These are phyloP conservation scores for Phytophthora boehmeriae DNA, from an alignment of 352 stramenopile genomes.

Conservation along the genomic window DNA sequence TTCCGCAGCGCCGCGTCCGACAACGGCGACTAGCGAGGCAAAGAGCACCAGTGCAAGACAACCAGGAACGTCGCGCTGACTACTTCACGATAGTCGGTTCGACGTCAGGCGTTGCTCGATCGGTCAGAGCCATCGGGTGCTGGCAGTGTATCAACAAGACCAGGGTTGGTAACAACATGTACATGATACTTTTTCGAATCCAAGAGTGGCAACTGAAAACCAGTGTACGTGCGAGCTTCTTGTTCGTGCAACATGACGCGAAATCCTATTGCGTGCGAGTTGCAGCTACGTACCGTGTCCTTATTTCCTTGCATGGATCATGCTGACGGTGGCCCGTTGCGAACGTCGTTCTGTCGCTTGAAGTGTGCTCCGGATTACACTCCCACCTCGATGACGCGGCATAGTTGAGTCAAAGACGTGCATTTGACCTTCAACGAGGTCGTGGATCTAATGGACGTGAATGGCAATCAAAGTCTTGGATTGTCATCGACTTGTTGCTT, in stretches of 20 bases:
- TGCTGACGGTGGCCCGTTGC: background rate
- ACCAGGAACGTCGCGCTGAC: conserved; percentile 11
- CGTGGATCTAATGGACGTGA: background rate
- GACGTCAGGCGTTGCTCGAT: background rate
- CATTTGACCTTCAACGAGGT: background rate
- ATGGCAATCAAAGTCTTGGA: background rate
- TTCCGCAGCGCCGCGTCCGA: conserved; percentile 33
- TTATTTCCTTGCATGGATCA: background rate
- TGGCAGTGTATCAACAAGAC: conserved; percentile 4
- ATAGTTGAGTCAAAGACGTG: background rate
- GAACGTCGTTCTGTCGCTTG: background rate
- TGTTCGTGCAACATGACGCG: background rate
- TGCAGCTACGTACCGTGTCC: conserved; percentile 14
- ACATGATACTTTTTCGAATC: conserved; percentile 9
- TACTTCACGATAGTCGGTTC: conserved; percentile 31
- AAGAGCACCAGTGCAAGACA: background rate
- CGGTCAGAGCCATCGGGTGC: conserved; percentile 1
- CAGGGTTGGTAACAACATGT: conserved; percentile 27
- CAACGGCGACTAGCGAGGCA: conserved; percentile 16
- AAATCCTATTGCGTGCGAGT: conserved; percentile 3
- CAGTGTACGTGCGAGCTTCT: conserved; percentile 13
- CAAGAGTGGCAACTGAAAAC: conserved; percentile 17
- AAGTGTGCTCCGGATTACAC: background rate
- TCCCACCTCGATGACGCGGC: background rate
- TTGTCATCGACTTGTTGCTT: too few species aligned